Percentiles rank a stretch among this genome's conserved stretches.
Evolutionary conservation across 192 early-diverging fungal species (phyloP).

Genomic region (Polychytrium aggregatum): DNA sequence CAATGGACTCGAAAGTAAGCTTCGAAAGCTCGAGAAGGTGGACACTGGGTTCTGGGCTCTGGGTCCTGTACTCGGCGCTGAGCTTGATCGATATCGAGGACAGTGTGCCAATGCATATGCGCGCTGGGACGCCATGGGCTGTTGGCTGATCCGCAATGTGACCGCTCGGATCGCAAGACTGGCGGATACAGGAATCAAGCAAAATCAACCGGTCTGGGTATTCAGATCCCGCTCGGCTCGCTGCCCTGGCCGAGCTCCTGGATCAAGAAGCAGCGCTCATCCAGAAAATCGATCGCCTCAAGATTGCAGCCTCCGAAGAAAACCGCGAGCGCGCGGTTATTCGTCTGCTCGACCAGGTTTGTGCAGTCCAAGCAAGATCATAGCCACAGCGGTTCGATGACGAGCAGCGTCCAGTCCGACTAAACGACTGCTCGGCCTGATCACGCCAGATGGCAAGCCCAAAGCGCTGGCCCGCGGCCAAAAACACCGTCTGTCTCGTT

Average conservation of each 20-base stretch:
- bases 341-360: conserved; percentile 32
- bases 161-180: conserved; percentile 18
- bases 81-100: no score
- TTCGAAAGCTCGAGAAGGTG: no score
- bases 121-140: background rate
- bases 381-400: no score
- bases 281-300: conserved; percentile 47
- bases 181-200: conserved; percentile 38
- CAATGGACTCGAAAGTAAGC: conserved; percentile 42
- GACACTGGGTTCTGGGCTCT: background rate
- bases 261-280: conserved; percentile 47
- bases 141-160: no score
- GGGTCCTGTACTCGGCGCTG: no score
- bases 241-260: conserved; percentile 42
- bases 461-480: conserved; percentile 22
- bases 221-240: conserved; percentile 37
- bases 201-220: conserved; percentile 37
- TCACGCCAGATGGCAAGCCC: conserved; percentile 26
- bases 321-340: conserved; percentile 33
- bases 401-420: no score
- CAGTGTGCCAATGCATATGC: background rate
- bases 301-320: conserved; percentile 40
- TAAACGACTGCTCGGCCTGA: no score
- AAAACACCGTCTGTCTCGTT: conserved; percentile 18
- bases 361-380: no score